Percentiles rank a stretch among this genome's conserved stretches.
Evolutionary conservation across 164 flowering plant species (phyloP).

Genomic region (Buxus sempervirens): DNA sequence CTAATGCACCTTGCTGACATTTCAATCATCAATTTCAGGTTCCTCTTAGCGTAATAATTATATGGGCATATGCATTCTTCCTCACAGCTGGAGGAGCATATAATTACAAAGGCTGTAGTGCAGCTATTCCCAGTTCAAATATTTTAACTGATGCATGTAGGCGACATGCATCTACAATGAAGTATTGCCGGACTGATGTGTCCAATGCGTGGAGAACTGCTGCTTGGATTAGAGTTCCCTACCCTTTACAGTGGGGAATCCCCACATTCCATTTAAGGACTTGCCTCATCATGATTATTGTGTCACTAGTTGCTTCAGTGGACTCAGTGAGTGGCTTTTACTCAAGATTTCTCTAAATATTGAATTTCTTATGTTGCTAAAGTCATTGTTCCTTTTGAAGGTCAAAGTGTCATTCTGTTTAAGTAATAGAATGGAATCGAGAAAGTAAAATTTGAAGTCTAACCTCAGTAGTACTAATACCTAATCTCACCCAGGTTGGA

Average conservation of each 20-base stretch:
- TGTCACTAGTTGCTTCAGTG: conserved; percentile 68
- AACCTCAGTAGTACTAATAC: not conserved
- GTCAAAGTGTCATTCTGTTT: not conserved
- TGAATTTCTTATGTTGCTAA: no score
- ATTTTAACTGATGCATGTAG: conserved; percentile 65
- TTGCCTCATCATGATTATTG: conserved; percentile 70
- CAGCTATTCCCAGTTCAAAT: conserved; percentile 75
- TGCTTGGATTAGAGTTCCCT: conserved; percentile 81
- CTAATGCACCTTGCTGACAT: conserved; percentile 4
- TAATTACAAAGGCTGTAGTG: conserved; percentile 72
- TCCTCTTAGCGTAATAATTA: conserved; percentile 65
- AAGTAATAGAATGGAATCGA: not conserved
- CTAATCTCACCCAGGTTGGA: conserved; percentile 51
- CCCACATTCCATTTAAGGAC: conserved; percentile 77
- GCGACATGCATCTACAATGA: conserved; percentile 81
- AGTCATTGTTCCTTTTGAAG: not conserved
- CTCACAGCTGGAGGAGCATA: conserved; percentile 91
- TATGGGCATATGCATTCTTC: conserved; percentile 87
- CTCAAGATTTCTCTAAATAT: not conserved
- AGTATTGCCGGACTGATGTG: conserved; percentile 88
- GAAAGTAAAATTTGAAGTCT: not conserved
- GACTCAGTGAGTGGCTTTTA: conserved; percentile 67
- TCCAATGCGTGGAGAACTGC: conserved; percentile 82
- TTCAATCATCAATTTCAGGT: conserved; percentile 56
- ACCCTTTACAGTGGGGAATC: conserved; percentile 94